These are phyloP conservation scores for Phytophthora tubulina DNA, from an alignment of 352 stramenopile species.

Conservation along the genomic window DNA sequence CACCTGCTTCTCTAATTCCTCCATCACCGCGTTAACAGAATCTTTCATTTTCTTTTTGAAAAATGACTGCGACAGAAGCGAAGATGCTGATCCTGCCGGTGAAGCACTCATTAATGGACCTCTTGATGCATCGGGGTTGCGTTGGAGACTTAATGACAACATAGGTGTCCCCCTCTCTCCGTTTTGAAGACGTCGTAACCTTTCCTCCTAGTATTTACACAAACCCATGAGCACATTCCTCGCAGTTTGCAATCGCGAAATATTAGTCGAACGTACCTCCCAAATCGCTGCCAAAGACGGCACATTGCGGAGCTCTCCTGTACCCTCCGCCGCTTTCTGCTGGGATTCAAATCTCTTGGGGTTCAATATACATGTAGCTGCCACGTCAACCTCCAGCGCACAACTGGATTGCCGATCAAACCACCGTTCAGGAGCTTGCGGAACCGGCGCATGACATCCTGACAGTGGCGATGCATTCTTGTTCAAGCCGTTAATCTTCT, in stretches of 20 bases:
- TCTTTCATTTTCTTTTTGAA: conserved; percentile 84
- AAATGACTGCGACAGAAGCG: conserved; percentile 83
- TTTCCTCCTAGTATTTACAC: conserved; percentile 67
- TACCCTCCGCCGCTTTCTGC: conserved; percentile 51
- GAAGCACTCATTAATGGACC: conserved; percentile 30
- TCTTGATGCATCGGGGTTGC: conserved; percentile 38
- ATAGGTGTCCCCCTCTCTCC: conserved; percentile 61
- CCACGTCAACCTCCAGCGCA: conserved; percentile 77
- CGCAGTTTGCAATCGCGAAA: neutral
- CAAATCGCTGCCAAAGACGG: conserved; percentile 85
- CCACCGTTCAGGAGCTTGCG: conserved; percentile 48
- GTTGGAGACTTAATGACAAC: conserved; percentile 64
- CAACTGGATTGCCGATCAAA: conserved; percentile 80
- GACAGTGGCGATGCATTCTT: conserved; percentile 22
- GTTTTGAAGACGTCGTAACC: conserved; percentile 55
- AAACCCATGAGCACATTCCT: neutral
- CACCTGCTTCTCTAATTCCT: conserved; percentile 47
- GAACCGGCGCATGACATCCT: conserved; percentile 49
- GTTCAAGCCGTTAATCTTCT: conserved; percentile 49
- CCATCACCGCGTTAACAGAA: conserved; percentile 65
- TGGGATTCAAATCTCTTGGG: conserved; percentile 54
- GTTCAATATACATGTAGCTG: conserved; percentile 77
- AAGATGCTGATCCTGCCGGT: conserved; percentile 52
- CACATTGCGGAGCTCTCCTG: conserved; percentile 65
- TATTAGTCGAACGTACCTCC: conserved; percentile 56